phyloP scores from a whole-genome alignment of 23 red algal genomes.

The Gracilaria vermiculophylla region DNA sequence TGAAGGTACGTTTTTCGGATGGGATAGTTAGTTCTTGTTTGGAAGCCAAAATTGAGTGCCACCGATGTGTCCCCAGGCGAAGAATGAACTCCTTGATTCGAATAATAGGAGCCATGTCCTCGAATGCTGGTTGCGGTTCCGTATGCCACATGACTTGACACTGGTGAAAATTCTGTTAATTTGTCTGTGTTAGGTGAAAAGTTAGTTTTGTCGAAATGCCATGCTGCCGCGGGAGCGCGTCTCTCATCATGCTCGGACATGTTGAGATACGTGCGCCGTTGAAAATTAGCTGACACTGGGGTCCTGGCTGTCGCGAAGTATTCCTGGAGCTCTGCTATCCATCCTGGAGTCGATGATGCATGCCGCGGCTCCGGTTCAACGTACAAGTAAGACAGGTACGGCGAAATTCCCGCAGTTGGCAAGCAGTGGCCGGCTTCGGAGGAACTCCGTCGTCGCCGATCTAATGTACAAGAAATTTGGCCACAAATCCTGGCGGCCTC shows the following conservation, averaged over 20 bases:
- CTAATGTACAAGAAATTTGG: not conserved
- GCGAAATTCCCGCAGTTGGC: not conserved
- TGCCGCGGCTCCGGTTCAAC: not conserved
- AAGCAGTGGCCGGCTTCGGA: not conserved
- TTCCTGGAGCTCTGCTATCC: not conserved
- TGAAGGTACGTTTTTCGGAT: not conserved
- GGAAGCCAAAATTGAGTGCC: constrained; percentile 16
- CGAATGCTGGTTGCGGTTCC: not conserved
- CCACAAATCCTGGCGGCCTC: not conserved
- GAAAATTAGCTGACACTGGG: not conserved
- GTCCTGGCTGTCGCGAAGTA: not conserved
- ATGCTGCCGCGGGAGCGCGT: not conserved
- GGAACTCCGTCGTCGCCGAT: not conserved
- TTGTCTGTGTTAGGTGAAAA: not conserved
- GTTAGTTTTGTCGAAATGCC: not conserved
- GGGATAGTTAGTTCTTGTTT: constrained; percentile 16
- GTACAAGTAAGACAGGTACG: not conserved
- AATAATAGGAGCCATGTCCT: not conserved
- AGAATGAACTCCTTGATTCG: constrained; percentile 5
- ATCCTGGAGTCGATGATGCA: not conserved
- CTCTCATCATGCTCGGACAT: constrained; percentile 11
- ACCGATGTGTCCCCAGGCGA: not conserved
- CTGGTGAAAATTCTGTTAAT: not conserved
- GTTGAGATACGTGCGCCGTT: constrained; percentile 14
- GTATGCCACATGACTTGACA: not conserved